Percentiles rank a stretch among this genome's conserved stretches.
These are phyloP conservation scores for Acacia crassicarpa DNA, from an alignment of 306 rosid genomes.

Conservation along the genomic window DNA sequence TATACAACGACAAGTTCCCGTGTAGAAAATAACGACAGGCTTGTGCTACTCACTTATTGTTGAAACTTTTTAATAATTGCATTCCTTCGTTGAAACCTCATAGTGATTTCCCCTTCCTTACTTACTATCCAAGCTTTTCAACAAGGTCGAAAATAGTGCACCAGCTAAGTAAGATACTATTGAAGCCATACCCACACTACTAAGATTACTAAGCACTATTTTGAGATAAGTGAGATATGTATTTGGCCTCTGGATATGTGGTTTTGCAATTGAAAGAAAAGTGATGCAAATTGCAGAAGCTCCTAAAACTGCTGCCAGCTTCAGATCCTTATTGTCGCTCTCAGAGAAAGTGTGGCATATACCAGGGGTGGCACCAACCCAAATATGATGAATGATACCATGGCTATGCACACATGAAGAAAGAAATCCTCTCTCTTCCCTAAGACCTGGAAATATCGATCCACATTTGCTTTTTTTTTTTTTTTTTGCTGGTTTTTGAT, in stretches of 20 bases:
- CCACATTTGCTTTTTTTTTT: slow-evolving; percentile 23
- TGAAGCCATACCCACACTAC: slow-evolving; percentile 48
- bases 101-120: background rate
- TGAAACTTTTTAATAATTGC: too few relatives aligned
- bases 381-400: slow-evolving; percentile 56
- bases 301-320: slow-evolving; percentile 67
- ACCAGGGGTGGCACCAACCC: background rate
- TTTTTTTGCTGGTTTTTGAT: slow-evolving; percentile 26
- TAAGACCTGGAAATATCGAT: slow-evolving; percentile 41
- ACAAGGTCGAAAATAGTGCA: slow-evolving; percentile 38
- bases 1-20: too few relatives aligned
- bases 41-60: too few relatives aligned
- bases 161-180: slow-evolving; percentile 64
- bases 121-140: slow-evolving; percentile 51
- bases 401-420: slow-evolving; percentile 55
- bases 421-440: slow-evolving; percentile 55
- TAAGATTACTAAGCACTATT: slow-evolving; percentile 46
- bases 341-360: slow-evolving; percentile 66
- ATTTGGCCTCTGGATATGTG: slow-evolving; percentile 43
- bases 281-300: slow-evolving; percentile 67
- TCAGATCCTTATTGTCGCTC: slow-evolving; percentile 53
- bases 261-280: slow-evolving; percentile 63
- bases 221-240: slow-evolving; percentile 39
- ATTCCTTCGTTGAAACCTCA: too few relatives aligned
- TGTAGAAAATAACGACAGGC: too few relatives aligned